A percentile compares a stretch with the other conserved stretches of the same genome.
These are phyloP conservation scores for Rhodosporidiobolus odoratus DNA, from an alignment of 768 basidiomycete genomes.

Conservation along the genomic window DNA sequence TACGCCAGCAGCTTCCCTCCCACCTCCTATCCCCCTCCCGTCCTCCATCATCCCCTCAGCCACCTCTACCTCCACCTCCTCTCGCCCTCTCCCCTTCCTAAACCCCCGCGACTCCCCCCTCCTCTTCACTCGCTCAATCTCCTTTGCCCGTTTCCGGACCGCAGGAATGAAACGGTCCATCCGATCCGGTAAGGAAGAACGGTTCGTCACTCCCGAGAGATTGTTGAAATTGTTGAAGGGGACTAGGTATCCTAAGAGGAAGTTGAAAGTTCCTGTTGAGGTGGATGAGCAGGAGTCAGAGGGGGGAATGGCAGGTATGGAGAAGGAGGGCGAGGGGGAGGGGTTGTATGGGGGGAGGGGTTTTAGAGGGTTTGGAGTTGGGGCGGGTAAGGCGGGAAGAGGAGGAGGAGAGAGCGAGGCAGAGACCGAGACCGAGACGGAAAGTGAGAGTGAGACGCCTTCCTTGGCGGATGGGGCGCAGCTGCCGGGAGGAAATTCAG, in stretches of 20 bases:
- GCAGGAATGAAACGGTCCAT: slow-evolving; percentile 91
- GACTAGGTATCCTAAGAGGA: slow-evolving; percentile 33
- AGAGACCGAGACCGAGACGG: slow-evolving; percentile 2
- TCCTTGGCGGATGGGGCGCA: slow-evolving; percentile 1
- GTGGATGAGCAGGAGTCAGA: slow-evolving; percentile 5
- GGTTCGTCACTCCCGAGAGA: slow-evolving; percentile 87
- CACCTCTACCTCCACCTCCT: slow-evolving; percentile 54
- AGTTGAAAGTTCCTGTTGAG: slow-evolving; percentile 13
- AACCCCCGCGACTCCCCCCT: slow-evolving; percentile 34
- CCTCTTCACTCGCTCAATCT: slow-evolving; percentile 70
- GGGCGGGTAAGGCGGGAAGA: slow-evolving; percentile 22
- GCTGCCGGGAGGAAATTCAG: no score
- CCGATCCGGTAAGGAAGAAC: slow-evolving; percentile 77
- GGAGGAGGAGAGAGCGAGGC: slow-evolving; percentile 7
- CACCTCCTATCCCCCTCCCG: slow-evolving; percentile 10
- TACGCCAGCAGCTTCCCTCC: no score
- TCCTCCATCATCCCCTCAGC: slow-evolving; percentile 46
- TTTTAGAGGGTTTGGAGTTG: neutral
- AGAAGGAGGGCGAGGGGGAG: slow-evolving; percentile 21
- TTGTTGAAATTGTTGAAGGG: slow-evolving; percentile 49
- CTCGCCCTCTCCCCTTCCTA: slow-evolving; percentile 62
- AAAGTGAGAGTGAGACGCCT: slow-evolving; percentile 20
- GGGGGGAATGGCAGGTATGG: no score
- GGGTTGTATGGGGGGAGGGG: slow-evolving; percentile 44
- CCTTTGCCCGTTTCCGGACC: slow-evolving; percentile 95